Percentiles rank a stretch among this genome's conserved stretches.
Conservation (phyloP, 2,329 filamentous ascomycete genomes). For the Pezicula neosporulosa region DNA sequence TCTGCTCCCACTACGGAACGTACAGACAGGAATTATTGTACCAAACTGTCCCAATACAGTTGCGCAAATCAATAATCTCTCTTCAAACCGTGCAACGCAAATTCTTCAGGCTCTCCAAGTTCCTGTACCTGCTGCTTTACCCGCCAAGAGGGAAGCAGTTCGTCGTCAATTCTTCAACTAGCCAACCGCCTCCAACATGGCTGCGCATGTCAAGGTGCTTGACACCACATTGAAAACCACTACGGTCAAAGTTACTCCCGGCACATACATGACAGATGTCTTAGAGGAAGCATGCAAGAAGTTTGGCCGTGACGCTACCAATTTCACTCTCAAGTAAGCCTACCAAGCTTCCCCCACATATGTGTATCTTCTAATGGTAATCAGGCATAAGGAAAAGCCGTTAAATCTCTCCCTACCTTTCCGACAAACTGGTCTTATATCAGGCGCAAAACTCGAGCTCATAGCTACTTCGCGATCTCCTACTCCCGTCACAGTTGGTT, state of each 20-base stretch:
- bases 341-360: neutral
- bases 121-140: too few species aligned
- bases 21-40: too few species aligned
- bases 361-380: slow-evolving; percentile 13
- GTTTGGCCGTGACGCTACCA: slow-evolving; percentile 56
- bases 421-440: slow-evolving; percentile 74
- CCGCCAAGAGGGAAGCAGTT: too few species aligned
- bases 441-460: slow-evolving; percentile 90
- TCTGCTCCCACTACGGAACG: too few species aligned
- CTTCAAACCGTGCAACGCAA: too few species aligned
- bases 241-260: slow-evolving; percentile 78
- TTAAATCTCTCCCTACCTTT: slow-evolving; percentile 84
- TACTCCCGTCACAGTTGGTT: slow-evolving; percentile 80
- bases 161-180: too few species aligned
- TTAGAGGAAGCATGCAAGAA: slow-evolving; percentile 84
- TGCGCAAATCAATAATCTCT: too few species aligned
- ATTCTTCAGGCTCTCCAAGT: too few species aligned
- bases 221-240: slow-evolving; percentile 74
- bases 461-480: slow-evolving; percentile 83
- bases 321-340: slow-evolving; percentile 75
- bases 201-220: slow-evolving; percentile 85
- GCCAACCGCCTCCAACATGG: slow-evolving; percentile 66
- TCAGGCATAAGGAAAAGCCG: slow-evolving; percentile 76
- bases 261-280: slow-evolving; percentile 79
- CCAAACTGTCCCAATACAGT: too few species aligned